These are phyloP conservation scores for Bruguiera hainesii DNA, from an alignment of 441 rosid species.

Conservation along the genomic window DNA sequence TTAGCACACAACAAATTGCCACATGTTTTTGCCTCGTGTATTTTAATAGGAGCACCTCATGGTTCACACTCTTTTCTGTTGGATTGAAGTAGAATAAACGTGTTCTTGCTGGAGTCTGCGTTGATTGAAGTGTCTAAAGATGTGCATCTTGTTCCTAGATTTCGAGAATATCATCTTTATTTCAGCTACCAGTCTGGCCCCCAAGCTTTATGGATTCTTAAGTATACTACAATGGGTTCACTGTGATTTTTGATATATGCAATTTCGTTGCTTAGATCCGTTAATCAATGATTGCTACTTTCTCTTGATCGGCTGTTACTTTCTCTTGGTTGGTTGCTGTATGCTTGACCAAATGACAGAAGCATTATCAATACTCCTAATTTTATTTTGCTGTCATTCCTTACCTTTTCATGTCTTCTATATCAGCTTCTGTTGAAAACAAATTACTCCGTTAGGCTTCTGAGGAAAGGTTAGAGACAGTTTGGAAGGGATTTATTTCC, in stretches of 20 bases:
- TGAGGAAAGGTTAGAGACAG: neutral
- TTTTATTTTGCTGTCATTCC: neutral
- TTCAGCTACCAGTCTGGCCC: neutral
- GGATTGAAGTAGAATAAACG: too few species aligned
- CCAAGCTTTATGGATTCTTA: neutral
- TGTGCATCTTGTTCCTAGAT: neutral
- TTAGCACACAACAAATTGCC: too few species aligned
- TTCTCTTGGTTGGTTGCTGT: too few species aligned
- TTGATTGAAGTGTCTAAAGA: neutral
- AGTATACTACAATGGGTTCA: neutral
- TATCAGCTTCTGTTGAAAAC: too few species aligned
- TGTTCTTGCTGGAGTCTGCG: neutral
- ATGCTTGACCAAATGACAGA: neutral
- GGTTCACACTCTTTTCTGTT: too few species aligned
- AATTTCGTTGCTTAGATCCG: too few species aligned
- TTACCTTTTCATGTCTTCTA: too few species aligned
- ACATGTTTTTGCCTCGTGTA: too few species aligned
- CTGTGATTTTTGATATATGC: neutral
- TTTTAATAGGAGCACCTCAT: too few species aligned
- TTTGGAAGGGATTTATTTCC: neutral
- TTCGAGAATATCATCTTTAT: neutral
- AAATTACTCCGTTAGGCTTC: too few species aligned
- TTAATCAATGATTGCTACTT: too few species aligned
- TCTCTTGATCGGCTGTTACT: too few species aligned
- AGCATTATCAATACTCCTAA: neutral